Evolutionary conservation across 345 rosid genomes (phyloP).

Genomic region (Aegle marmelos): DNA sequence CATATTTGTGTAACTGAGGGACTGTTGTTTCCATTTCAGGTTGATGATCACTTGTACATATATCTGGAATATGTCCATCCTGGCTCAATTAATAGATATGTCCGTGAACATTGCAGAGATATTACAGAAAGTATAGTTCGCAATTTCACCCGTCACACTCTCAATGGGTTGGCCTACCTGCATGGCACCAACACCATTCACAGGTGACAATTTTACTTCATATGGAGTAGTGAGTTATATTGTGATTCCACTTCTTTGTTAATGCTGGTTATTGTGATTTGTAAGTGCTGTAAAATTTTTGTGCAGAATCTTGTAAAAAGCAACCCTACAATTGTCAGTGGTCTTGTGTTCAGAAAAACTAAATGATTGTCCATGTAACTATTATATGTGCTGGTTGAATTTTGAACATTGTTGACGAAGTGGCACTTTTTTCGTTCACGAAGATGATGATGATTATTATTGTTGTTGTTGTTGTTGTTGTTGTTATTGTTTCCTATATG

Average conservation of each 20-base stretch:
- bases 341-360: not conserved
- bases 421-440: conserved; percentile 4
- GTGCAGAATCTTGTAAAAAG: not conserved
- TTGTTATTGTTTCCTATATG: not conserved
- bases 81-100: conserved; percentile 57
- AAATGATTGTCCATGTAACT: not conserved
- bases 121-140: conserved; percentile 67
- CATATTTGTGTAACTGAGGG: conserved; percentile 9
- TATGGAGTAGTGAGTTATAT: not conserved
- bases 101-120: conserved; percentile 51
- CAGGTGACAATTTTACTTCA: conserved; percentile 37
- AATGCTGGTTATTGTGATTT: not conserved
- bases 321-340: not conserved
- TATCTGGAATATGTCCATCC: conserved; percentile 69
- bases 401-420: not conserved
- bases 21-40: conserved; percentile 32
- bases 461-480: no score
- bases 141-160: conserved; percentile 71
- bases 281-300: not conserved
- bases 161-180: conserved; percentile 59
- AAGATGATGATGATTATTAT: not conserved
- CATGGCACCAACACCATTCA: conserved; percentile 61
- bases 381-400: not conserved
- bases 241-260: not conserved
- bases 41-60: conserved; percentile 60